Conservation (phyloP, 1,139 yeast species). For the Lizanozyma gosingica region DNA sequence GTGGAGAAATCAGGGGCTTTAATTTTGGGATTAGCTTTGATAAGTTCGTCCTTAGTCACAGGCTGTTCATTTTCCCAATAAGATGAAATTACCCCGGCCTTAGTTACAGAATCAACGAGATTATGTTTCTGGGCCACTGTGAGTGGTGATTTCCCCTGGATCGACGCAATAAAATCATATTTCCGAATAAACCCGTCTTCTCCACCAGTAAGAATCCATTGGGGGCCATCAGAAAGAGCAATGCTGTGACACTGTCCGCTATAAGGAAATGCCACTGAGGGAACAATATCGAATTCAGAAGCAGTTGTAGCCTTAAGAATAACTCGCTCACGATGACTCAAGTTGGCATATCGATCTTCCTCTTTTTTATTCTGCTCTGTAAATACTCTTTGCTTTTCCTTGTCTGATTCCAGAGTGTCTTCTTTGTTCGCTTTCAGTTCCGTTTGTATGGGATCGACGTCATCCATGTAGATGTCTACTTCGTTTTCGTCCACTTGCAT, state of each 20-base stretch:
- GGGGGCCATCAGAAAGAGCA: conserved; percentile 73
- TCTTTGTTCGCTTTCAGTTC: conserved; percentile 2
- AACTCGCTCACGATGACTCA: conserved; percentile 26
- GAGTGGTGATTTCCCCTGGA: conserved; percentile 82
- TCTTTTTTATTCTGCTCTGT: conserved; percentile 1
- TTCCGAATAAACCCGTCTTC: conserved; percentile 91
- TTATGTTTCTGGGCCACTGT: conserved; percentile 91
- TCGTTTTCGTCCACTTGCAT: too few species aligned
- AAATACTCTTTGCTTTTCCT: conserved; percentile 2
- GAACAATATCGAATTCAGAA: conserved; percentile 47
- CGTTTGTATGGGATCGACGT: conserved; percentile 1
- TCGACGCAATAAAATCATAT: conserved; percentile 76
- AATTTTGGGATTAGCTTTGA: conserved; percentile 34
- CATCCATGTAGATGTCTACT: too few species aligned
- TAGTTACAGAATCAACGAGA: conserved; percentile 73
- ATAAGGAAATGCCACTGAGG: conserved; percentile 68
- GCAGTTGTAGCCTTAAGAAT: conserved; percentile 37
- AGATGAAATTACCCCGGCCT: conserved; percentile 73
- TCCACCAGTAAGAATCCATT: conserved; percentile 91
- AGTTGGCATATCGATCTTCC: conserved; percentile 2
- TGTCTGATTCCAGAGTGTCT: conserved; percentile 3
- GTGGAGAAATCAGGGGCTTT: conserved; percentile 34
- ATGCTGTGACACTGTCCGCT: conserved; percentile 65
- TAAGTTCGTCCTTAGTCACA: conserved; percentile 30
- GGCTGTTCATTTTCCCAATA: conserved; percentile 98